phyloP scores from a whole-genome alignment of 192 early-diverging fungal species.

The Thamnidium elegans region DNA sequence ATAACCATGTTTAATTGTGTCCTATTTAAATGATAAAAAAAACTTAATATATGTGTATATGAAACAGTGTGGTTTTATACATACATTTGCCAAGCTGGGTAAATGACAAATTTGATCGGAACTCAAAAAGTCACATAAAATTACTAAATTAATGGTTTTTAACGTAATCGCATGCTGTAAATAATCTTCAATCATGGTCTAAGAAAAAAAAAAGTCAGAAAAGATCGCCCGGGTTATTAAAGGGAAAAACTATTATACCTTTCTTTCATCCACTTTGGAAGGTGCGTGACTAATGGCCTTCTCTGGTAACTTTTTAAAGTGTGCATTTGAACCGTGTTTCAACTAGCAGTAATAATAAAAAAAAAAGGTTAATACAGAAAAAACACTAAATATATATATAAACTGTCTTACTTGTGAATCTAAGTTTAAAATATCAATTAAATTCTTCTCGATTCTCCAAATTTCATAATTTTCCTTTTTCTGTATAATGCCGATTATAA shows the following conservation, averaged over 20 bases:
- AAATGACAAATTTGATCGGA: conserved; percentile 47
- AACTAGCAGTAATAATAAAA: background rate
- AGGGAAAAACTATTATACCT: conserved; percentile 32
- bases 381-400: background rate
- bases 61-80: conserved; percentile 1
- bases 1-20: conserved; percentile 75
- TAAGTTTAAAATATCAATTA: conserved; percentile 77
- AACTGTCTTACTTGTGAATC: conserved; percentile 61
- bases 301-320: conserved; percentile 76
- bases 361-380: background rate
- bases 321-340: conserved; percentile 28
- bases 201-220: background rate
- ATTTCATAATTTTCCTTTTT: conserved; percentile 38
- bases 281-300: conserved; percentile 83
- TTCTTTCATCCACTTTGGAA: conserved; percentile 82
- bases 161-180: conserved; percentile 66
- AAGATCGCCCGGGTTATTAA: background rate
- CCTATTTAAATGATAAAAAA: conserved; percentile 17
- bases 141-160: conserved; percentile 51
- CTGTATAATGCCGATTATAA: conserved; percentile 49
- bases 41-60: background rate
- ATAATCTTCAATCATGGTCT: conserved; percentile 66
- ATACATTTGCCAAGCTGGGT: conserved; percentile 23
- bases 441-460: conserved; percentile 85
- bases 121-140: conserved; percentile 72